Base-by-base conservation (phyloP, 495 filamentous ascomycete species). In the Penicillium nucicola region DNA sequence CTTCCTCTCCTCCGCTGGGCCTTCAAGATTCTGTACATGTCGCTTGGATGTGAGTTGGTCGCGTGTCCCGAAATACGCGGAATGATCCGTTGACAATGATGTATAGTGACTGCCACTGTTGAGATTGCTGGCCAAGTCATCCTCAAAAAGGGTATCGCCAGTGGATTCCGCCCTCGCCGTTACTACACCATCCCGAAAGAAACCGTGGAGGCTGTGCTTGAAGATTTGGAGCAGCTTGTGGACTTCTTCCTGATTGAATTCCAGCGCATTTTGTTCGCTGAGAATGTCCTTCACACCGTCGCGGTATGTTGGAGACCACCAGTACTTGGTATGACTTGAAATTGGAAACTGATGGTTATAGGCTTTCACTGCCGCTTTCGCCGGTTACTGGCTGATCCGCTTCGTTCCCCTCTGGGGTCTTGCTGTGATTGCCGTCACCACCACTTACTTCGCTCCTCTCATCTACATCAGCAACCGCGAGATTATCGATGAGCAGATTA, bases 211-310 rank as follows among this genome's bases (percentile, higher is more conserved):
- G 72, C 77, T 45, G 61, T 90, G 13, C 77, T 91, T 44, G 91
- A 90, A 54, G 93, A 97, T 62, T 65, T 92, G 25, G 87, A 92
- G 66, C 91, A 97, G 70, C 77, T 99, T 41, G 72, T 92, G 71
- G 96, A 99, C 80, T 99, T 99, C 75, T 90, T 97, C 72, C 79
- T 96, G 56, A 90, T 99, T 55, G 93, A 99, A 74, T 84, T 89
- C 67, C 93, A 99, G 80, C 84, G 95, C 51, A 82, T 99, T 60
- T 58, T 97, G 45, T 99, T 95, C 58, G 93, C 85, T 43, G 93
- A 99, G 83, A 97, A 97, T 62, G 76, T 95, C 42, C 75, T 81
- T 48, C 84, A 83, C 56, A 95, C 93, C 2, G 67, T 83, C 70
- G 83, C 82, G 52, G 92, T 97, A 84, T 72, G 90, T 46, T 15